Conservation (phyloP, 805 yeast species). For the Lipomyces chichibuensis region DNA sequence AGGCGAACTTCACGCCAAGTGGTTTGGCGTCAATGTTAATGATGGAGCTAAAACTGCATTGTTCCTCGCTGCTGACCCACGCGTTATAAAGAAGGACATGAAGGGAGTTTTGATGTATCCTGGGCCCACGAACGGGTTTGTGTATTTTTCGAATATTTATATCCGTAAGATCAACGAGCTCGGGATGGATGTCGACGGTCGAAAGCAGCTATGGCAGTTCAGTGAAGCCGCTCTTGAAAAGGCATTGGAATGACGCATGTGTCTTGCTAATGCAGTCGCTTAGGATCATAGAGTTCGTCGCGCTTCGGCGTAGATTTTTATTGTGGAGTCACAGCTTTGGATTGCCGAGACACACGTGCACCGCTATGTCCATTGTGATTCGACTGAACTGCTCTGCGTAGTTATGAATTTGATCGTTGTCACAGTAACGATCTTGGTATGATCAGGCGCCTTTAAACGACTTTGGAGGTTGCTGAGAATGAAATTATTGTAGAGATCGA, state of each 20-base stretch:
- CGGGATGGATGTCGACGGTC: constrained; percentile 17
- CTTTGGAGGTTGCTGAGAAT: background rate
- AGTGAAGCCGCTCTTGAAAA: constrained; percentile 28
- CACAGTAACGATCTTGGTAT: background rate
- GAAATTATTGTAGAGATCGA: background rate
- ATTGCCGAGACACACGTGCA: background rate
- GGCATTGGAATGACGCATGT: constrained; percentile 9
- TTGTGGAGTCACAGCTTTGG: background rate
- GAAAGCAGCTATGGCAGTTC: constrained; percentile 26
- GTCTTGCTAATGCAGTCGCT: too few species aligned
- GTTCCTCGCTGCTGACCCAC: constrained; percentile 23
- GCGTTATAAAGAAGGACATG: constrained; percentile 11
- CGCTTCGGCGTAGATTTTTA: too few species aligned
- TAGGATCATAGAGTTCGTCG: too few species aligned
- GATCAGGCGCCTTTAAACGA: background rate
- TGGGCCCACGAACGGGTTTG: constrained; percentile 17
- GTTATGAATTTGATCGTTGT: background rate
- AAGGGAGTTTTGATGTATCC: constrained; percentile 26
- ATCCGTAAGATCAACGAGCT: constrained; percentile 12
- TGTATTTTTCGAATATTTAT: constrained; percentile 23
- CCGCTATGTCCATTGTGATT: background rate
- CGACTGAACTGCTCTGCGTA: background rate
- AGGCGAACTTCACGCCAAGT: constrained; percentile 19
- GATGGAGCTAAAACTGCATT: constrained; percentile 32
- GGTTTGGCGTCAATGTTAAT: constrained; percentile 22